Evolutionary conservation across 148 eudicot genomes (phyloP), one percentile per base, ranked within the genome.

Genomic region (Polygonum maritimum): DNA sequence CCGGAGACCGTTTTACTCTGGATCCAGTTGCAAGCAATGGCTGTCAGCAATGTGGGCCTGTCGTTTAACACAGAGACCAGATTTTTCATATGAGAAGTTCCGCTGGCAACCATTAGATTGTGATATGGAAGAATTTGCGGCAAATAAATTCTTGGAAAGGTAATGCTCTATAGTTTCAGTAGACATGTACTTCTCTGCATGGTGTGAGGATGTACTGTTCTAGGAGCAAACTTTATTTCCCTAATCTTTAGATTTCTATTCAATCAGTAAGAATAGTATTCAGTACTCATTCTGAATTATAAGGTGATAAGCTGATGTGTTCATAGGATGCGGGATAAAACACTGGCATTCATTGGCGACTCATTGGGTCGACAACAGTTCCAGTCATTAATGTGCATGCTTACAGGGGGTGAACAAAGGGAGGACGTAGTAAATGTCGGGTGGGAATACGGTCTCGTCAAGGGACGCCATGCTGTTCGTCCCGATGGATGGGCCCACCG

Each of bases 401-500:
- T 84, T n/a, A 84, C 96, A 31, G 92, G 86, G 44, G 97, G 98
- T 49, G 76, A 86, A 80, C 82, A 87, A 51, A 89, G 85, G 76
- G 75, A 77, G 51, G 91, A 89, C 74, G 94, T 88, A 62, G 74
- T 81, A 11, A 86, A 95, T 45, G 98, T 90, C 54, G 98, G 96
- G 26, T 67, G 81, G 82, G 94, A 95, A 41, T 95, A 84, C 60
- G 95, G 93, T 73, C 96, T 95, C 19, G 94, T 89, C 36, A 95
- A 92, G 80, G 85, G 83, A 49, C 88, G 76, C 35, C 88, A 88
- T 35, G 83, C 91, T 36, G 16, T 75, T 74, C 93, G 97, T 8
- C 97, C 97, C 40, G 97, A 92, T 74, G 98, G 98, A n/a, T 95
- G 98, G 98, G 98, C 96, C 48, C 86, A 92, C 77, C 87, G 90